Evolutionary conservation across 2,329 filamentous ascomycete genomes (phyloP).

Genomic region (Diaporthe vexans): DNA sequence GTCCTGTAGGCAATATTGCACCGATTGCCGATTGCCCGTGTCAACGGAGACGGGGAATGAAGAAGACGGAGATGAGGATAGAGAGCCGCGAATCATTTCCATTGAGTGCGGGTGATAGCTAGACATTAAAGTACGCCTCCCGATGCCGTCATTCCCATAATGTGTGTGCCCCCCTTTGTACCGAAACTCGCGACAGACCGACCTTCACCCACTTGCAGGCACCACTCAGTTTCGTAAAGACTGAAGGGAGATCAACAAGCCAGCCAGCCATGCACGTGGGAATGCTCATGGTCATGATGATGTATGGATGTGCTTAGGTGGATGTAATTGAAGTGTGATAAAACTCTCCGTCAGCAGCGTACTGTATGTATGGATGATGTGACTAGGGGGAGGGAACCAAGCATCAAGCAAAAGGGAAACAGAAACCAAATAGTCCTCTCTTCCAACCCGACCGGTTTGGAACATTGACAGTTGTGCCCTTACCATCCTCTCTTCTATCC

Average conservation of each 20-base stretch:
- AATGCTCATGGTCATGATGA: constrained; percentile 24
- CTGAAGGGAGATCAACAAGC: not conserved
- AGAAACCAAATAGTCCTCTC: not conserved
- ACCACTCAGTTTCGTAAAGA: not conserved
- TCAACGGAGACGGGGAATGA: not conserved
- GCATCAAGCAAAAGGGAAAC: not conserved
- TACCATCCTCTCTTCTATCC: not conserved
- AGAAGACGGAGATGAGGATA: not conserved
- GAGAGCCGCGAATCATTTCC: constrained; percentile 16
- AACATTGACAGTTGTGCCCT: not conserved
- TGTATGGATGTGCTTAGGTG: not conserved
- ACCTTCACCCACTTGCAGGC: not conserved
- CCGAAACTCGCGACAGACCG: not conserved
- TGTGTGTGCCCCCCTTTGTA: not conserved
- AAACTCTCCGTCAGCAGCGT: not conserved
- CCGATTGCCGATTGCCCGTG: not conserved
- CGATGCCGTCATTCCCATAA: not conserved
- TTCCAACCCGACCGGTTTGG: not conserved
- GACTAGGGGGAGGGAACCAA: not conserved
- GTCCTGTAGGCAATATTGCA: not conserved
- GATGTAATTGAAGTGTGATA: not conserved
- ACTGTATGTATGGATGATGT: not conserved
- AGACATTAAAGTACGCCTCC: constrained; percentile 24
- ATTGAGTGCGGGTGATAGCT: constrained; percentile 21
- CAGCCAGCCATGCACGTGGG: not conserved